Conservation (phyloP, 805 yeast genomes). For the Nakazawaea populi region DNA sequence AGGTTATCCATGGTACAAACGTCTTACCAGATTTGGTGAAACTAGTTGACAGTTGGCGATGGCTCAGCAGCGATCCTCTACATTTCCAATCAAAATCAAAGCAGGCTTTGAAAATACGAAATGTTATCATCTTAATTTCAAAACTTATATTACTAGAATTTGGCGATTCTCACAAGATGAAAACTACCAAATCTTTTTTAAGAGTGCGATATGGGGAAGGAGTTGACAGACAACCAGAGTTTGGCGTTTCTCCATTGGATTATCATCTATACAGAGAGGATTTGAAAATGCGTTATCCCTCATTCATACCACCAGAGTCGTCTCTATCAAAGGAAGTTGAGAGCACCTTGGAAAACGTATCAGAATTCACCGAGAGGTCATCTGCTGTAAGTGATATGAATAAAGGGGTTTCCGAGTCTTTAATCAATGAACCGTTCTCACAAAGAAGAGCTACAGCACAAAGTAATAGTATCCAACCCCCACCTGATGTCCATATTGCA, state of each 20-base stretch:
- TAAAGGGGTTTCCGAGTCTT: conserved; percentile 3
- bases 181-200: conserved; percentile 40
- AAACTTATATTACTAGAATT: conserved; percentile 52
- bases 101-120: conserved; percentile 42
- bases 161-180: conserved; percentile 45
- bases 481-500: conserved; percentile 58
- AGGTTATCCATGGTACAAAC: conserved; percentile 19
- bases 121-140: conserved; percentile 46
- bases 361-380: neutral
- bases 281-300: conserved; percentile 68
- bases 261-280: conserved; percentile 78
- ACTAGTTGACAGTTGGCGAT: conserved; percentile 63
- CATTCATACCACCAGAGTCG: conserved; percentile 48
- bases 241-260: conserved; percentile 74
- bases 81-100: conserved; percentile 21
- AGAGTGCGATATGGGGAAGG: conserved; percentile 29
- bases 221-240: conserved; percentile 14
- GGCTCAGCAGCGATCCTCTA: conserved; percentile 29
- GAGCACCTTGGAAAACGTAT: conserved; percentile 17
- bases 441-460: conserved; percentile 24
- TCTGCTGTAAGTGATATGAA: neutral
- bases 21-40: conserved; percentile 39
- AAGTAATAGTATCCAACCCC: conserved; percentile 23
- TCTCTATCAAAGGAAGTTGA: conserved; percentile 40
- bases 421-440: conserved; percentile 25